Conservation (phyloP, 1,284 basidiomycete species). For the Ceratobasidium sp. region DNA sequence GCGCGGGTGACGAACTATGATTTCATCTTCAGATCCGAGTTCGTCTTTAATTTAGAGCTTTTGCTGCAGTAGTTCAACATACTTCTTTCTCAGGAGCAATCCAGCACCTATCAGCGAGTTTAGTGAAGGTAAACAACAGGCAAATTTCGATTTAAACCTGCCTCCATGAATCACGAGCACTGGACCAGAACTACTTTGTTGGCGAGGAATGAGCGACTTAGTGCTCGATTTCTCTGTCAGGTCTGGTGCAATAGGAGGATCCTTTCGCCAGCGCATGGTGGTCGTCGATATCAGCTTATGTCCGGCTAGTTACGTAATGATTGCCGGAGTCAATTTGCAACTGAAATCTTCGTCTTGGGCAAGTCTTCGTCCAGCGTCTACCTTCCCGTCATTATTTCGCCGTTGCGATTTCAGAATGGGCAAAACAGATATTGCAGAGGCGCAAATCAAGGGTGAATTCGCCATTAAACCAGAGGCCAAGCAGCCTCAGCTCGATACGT, state of each 20-base stretch:
- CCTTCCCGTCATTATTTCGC: neutral
- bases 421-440: conserved; percentile 70
- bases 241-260: neutral
- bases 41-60: conserved; percentile 30
- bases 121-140: neutral
- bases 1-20: conserved; percentile 69
- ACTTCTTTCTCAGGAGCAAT: conserved; percentile 61
- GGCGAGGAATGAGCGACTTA: neutral
- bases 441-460: conserved; percentile 70
- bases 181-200: neutral
- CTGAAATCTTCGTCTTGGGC: conserved; percentile 4
- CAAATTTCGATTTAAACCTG: conserved; percentile 64
- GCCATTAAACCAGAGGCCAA: conserved; percentile 83
- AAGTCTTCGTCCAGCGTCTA: neutral
- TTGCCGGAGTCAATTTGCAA: neutral
- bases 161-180: conserved; percentile 83
- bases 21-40: neutral
- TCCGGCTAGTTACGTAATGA: neutral
- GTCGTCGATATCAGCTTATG: neutral
- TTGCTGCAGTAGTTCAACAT: conserved; percentile 6
- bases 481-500: conserved; percentile 88
- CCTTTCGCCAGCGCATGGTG: conserved; percentile 21
- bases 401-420: conserved; percentile 60
- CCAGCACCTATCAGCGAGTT: conserved; percentile 16
- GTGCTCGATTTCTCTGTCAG: conserved; percentile 19